A percentile compares a stretch with the other conserved stretches of the same genome.
Conservation (phyloP, 805 yeast species). For the Maudiozyma serrabonitensis region DNA sequence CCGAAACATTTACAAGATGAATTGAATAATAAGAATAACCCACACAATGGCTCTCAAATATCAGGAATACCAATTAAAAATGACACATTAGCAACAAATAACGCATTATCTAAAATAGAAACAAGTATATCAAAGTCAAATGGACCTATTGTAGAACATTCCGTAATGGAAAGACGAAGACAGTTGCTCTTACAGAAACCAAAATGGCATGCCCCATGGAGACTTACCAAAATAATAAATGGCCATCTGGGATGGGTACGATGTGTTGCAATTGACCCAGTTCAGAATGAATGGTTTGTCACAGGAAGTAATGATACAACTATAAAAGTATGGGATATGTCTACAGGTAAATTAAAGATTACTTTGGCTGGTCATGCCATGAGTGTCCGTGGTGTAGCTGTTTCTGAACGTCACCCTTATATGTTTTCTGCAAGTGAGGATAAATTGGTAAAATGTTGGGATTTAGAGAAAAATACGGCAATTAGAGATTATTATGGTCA, state of each 20-base stretch:
- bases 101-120: not conserved
- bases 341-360: conserved; percentile 54
- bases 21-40: conserved; percentile 13
- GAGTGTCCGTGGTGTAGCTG: conserved; percentile 70
- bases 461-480: conserved; percentile 73
- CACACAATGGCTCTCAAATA: not conserved
- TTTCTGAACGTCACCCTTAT: conserved; percentile 74
- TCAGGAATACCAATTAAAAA: not conserved
- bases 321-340: conserved; percentile 86
- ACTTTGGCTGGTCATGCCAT: conserved; percentile 85
- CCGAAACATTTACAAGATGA: conserved; percentile 25
- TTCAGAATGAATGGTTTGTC: conserved; percentile 77
- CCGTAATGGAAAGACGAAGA: conserved; percentile 20
- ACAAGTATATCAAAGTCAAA: not conserved
- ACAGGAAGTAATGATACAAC: conserved; percentile 87
- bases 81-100: not conserved
- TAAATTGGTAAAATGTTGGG: conserved; percentile 91
- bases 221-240: conserved; percentile 57
- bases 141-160: not conserved
- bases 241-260: conserved; percentile 95
- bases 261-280: conserved; percentile 69
- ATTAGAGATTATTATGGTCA: conserved; percentile 92
- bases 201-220: conserved; percentile 58
- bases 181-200: conserved; percentile 20
- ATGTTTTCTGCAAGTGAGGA: conserved; percentile 90